These are phyloP conservation scores for Sordariomycetes sp. DNA, from an alignment of 2,329 filamentous ascomycete species.

Conservation along the genomic window DNA sequence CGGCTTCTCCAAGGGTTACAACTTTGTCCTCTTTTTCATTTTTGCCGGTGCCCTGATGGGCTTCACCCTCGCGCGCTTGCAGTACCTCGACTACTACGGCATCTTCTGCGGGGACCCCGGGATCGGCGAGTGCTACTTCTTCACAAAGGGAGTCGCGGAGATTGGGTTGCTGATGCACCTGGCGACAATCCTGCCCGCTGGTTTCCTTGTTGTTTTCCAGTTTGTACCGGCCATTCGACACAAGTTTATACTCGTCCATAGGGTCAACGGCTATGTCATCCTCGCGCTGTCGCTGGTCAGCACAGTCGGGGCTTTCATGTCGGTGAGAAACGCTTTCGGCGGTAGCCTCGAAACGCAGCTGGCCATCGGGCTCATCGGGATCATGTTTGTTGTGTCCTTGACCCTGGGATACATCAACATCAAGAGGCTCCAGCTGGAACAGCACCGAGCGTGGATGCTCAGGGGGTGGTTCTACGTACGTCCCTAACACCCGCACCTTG, in stretches of 20 bases:
- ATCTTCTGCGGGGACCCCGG: constrained; percentile 14
- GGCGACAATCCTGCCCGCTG: constrained; percentile 26
- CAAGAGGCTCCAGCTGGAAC: constrained; percentile 46
- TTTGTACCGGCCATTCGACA: constrained; percentile 35
- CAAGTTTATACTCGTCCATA: constrained; percentile 39
- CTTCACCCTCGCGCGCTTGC: constrained; percentile 35
- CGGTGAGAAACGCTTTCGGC: constrained; percentile 38
- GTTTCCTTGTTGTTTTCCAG: constrained; percentile 30
- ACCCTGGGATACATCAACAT: constrained; percentile 41
- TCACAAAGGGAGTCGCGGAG: constrained; percentile 13
- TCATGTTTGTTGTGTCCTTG: constrained; percentile 30
- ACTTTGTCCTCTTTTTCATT: constrained; percentile 16
- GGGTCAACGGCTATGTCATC: constrained; percentile 46
- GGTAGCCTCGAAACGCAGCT: constrained; percentile 37
- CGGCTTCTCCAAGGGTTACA: constrained; percentile 12
- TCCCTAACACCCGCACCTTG: neutral
- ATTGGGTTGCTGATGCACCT: constrained; percentile 34
- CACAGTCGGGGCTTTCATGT: constrained; percentile 38
- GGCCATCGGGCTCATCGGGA: constrained; percentile 26
- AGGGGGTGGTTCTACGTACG: constrained; percentile 34
- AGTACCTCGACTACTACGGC: constrained; percentile 33
- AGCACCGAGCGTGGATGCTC: constrained; percentile 53
- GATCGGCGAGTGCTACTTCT: constrained; percentile 32
- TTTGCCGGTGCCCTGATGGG: constrained; percentile 29
- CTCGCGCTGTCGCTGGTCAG: constrained; percentile 31